Evolutionary conservation across 2,329 filamentous ascomycete species (phyloP).

Genomic region (Microsporum audouinii): DNA sequence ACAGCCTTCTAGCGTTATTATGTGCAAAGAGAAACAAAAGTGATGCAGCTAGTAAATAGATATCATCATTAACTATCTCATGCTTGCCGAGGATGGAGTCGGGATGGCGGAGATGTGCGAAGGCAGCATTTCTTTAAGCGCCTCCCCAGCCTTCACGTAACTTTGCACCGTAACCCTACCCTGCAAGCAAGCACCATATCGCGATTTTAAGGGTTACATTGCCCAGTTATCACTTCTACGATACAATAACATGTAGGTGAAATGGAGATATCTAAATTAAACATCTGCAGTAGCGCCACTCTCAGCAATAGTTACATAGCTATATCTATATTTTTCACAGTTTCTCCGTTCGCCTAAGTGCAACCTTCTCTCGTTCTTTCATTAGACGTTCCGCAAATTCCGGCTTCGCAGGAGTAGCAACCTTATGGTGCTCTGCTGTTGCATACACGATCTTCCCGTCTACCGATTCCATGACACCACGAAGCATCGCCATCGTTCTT

Average conservation of each 20-base stretch:
- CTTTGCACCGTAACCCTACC: background rate
- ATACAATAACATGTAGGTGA: too few species aligned
- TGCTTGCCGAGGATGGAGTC: background rate
- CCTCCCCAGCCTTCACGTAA: background rate
- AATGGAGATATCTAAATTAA: too few species aligned
- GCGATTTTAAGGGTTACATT: background rate
- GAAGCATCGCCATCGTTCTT: constrained; percentile 42
- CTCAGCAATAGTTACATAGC: background rate
- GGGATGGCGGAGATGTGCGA: background rate
- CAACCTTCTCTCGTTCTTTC: constrained; percentile 3
- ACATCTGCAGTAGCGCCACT: background rate
- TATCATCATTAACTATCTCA: too few species aligned
- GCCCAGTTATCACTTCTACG: too few species aligned
- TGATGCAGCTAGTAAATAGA: background rate
- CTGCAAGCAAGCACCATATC: background rate
- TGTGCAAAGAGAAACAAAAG: background rate
- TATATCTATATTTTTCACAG: background rate
- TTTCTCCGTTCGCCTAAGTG: background rate
- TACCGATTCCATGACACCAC: constrained; percentile 39
- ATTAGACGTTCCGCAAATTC: constrained; percentile 24
- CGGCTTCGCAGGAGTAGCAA: constrained; percentile 32
- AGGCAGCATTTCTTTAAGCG: background rate
- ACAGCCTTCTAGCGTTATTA: background rate
- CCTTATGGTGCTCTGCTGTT: constrained; percentile 44
- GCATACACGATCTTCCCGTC: constrained; percentile 40